Evolutionary conservation across 805 yeast species (phyloP).

Genomic region (Blastobotrys parvus): DNA sequence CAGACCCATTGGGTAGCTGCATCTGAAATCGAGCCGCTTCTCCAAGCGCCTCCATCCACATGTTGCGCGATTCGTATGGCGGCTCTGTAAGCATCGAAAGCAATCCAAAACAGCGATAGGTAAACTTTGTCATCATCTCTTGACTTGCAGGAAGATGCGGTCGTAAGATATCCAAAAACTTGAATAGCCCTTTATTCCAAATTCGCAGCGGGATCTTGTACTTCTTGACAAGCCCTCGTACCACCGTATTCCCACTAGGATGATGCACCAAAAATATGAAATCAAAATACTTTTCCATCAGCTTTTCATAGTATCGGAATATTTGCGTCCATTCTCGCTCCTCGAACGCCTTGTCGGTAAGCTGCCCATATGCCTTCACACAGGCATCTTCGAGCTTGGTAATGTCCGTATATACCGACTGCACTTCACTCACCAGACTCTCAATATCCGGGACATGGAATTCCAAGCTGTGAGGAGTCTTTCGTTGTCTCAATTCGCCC

Average conservation of each 20-base stretch:
- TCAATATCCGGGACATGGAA: neutral
- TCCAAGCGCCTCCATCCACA: conserved; percentile 81
- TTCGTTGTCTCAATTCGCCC: neutral
- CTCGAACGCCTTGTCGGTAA: conserved; percentile 1
- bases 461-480: neutral
- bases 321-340: conserved; percentile 9
- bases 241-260: conserved; percentile 14
- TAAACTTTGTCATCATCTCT: conserved; percentile 16
- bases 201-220: conserved; percentile 19
- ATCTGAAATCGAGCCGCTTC: conserved; percentile 84
- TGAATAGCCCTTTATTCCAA: conserved; percentile 22
- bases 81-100: conserved; percentile 19
- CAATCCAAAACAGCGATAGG: conserved; percentile 15
- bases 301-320: conserved; percentile 12
- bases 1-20: conserved; percentile 61
- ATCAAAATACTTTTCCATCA: conserved; percentile 18
- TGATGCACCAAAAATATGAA: conserved; percentile 19
- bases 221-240: conserved; percentile 16
- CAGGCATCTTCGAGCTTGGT: conserved; percentile 14
- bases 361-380: conserved; percentile 1
- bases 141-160: conserved; percentile 11
- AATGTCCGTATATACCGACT: conserved; percentile 17
- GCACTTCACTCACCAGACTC: conserved; percentile 9
- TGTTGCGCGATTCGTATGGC: conserved; percentile 19
- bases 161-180: conserved; percentile 17